Evolutionary conservation across 352 stramenopile species (phyloP).

Genomic region (Phytopythium oedochilum): DNA sequence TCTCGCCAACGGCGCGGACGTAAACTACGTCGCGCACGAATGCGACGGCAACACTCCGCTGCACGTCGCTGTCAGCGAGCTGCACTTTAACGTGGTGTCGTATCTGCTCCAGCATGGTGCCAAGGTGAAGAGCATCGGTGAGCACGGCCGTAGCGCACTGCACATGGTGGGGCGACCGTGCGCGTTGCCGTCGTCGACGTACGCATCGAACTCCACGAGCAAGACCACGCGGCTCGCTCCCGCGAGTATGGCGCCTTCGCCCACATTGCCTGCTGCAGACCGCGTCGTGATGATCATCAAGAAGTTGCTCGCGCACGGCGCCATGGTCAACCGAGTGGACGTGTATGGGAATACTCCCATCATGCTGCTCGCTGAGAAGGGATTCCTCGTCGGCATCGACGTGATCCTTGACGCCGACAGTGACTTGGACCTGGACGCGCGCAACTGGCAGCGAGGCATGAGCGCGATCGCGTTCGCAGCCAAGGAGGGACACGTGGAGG

Average conservation of each 20-base stretch:
- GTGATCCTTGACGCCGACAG: conserved; percentile 64
- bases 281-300: conserved; percentile 78
- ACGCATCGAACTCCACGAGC: conserved; percentile 19
- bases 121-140: conserved; percentile 68
- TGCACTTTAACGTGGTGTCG: conserved; percentile 85
- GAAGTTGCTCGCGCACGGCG: conserved; percentile 75
- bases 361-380: conserved; percentile 74
- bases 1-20: conserved; percentile 78
- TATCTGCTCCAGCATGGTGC: conserved; percentile 84
- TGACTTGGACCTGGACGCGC: conserved; percentile 65
- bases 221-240: conserved; percentile 1
- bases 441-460: conserved; percentile 82
- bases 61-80: conserved; percentile 70
- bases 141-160: conserved; percentile 62
- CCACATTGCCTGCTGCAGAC: conserved; percentile 18
- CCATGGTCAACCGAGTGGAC: conserved; percentile 56
- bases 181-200: conserved; percentile 39
- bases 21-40: conserved; percentile 85
- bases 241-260: conserved; percentile 1
- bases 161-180: conserved; percentile 79
- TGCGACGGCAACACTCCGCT: conserved; percentile 75
- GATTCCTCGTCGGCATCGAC: conserved; percentile 67
- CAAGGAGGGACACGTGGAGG: conserved; percentile 52
- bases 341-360: conserved; percentile 82
- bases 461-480: conserved; percentile 69